phyloP scores from a whole-genome alignment of 441 rosid genomes.

The Gossypium gossypioides region DNA sequence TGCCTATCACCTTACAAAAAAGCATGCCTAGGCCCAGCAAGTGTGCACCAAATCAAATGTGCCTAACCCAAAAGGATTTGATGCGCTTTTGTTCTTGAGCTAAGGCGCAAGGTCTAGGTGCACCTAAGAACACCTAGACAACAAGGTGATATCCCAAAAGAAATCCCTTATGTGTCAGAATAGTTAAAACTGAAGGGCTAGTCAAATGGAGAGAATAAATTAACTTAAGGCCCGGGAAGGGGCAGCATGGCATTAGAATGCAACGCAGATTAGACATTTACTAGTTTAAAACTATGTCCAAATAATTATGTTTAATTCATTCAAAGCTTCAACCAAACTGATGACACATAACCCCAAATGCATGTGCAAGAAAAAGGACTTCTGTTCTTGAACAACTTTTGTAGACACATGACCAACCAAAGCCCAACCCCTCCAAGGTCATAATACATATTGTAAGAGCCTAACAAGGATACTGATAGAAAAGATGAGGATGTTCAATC shows the following conservation, averaged over 20 bases:
- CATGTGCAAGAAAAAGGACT: background rate
- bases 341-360: background rate
- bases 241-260: background rate
- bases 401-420: background rate
- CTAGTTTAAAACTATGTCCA: background rate
- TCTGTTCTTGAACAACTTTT: background rate
- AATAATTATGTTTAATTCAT: background rate
- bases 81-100: background rate
- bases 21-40: background rate
- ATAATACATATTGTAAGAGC: background rate
- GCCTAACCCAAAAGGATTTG: background rate
- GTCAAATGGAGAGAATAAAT: background rate
- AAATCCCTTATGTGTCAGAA: background rate
- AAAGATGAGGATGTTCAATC: constrained; percentile 2
- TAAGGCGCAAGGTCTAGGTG: background rate
- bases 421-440: background rate
- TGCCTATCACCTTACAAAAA: background rate
- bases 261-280: background rate
- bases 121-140: background rate
- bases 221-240: background rate
- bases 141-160: background rate
- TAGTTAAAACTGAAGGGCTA: background rate
- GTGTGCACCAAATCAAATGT: background rate
- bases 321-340: background rate
- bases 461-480: background rate